Evolutionary conservation across 306 rosid genomes (phyloP), one percentile per base, ranked within the genome.

Genomic region (Urtica urens): DNA sequence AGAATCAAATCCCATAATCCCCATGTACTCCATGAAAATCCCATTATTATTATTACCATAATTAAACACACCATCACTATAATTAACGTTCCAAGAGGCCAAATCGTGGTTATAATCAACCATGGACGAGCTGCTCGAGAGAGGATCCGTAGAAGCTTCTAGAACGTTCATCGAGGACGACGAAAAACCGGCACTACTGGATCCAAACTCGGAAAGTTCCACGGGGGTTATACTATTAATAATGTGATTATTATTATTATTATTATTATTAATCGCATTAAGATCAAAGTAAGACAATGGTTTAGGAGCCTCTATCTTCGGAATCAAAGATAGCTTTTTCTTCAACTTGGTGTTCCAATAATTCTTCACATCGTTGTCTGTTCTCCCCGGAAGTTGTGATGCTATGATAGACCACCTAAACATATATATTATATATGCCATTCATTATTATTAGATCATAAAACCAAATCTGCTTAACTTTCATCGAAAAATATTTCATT

Each of bases 371-470:
- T 74, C 80, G 14, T 74, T 74, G 33, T 74, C 80, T 4, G 80
- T 74, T 57, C 80, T 57, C n/a, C 80, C 80, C 1, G 72, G 72
- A 6, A 74, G 46, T 41, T 69, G 66, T 21, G 80, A 69, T 33
- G 80, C 76, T 64, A 74, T 74, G 10, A 69, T 35, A 21, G 80
- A 66, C 80, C 80, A 74, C 76, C 80, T 62, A 24, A 60, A 20
- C 15, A 44, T 17, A 44, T 3, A 21, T 15, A 28, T 26, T 49
- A 16, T 8, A 67, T 65, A 63, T 60, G 49, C 80, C 80, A n/a
- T n/a, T n/a, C n/a, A n/a, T n/a, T n/a, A n/a, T n/a, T n/a, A n/a
- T n/a, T n/a, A n/a, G n/a, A n/a, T n/a, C n/a, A n/a, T n/a, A n/a
- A n/a, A n/a, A n/a, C n/a, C n/a, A n/a, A n/a, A n/a, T n/a, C n/a